phyloP scores from a whole-genome alignment of 202 grass and related monocot genomes.

The Schoenoplectus tabernaemontani region DNA sequence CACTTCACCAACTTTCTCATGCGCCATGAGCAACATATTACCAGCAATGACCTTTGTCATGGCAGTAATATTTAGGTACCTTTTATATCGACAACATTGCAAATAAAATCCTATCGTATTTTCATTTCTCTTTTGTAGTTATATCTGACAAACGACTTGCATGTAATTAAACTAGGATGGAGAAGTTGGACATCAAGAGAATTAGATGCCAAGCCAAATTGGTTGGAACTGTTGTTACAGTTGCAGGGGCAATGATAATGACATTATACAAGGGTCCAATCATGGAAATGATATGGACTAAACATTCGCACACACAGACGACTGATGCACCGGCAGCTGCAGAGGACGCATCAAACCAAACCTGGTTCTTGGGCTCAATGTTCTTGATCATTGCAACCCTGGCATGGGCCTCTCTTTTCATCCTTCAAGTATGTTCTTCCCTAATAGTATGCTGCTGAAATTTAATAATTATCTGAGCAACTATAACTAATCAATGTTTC shows the following conservation, averaged over 20 bases:
- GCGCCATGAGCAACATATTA: conserved; percentile 94
- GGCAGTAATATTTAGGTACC: conserved; percentile 73
- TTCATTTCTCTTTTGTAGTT: not conserved
- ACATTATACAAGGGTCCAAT: conserved; percentile 92
- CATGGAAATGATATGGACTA: conserved; percentile 57
- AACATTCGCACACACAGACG: conserved; percentile 22
- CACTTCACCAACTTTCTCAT: conserved; percentile 85
- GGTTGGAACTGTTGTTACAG: conserved; percentile 78
- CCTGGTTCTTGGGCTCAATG: conserved; percentile 82
- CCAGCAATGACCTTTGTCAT: conserved; percentile 93
- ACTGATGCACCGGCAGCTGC: conserved; percentile 22
- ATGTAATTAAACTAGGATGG: conserved; percentile 43
- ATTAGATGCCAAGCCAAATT: conserved; percentile 92
- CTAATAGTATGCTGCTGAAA: not conserved
- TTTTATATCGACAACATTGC: not conserved
- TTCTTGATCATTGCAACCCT: conserved; percentile 92
- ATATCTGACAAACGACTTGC: not conserved
- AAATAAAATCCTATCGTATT: not conserved
- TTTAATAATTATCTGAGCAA: not conserved
- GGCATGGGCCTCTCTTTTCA: conserved; percentile 94
- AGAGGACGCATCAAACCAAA: conserved; percentile 30
- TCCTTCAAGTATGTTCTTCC: conserved; percentile 42
- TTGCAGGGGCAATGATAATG: conserved; percentile 97
- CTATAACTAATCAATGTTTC: not conserved
- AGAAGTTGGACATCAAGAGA: conserved; percentile 83